Evolutionary conservation across 495 filamentous ascomycete genomes (phyloP), one percentile per base, ranked within the genome.

Genomic region (Hypoxylon intermedium): DNA sequence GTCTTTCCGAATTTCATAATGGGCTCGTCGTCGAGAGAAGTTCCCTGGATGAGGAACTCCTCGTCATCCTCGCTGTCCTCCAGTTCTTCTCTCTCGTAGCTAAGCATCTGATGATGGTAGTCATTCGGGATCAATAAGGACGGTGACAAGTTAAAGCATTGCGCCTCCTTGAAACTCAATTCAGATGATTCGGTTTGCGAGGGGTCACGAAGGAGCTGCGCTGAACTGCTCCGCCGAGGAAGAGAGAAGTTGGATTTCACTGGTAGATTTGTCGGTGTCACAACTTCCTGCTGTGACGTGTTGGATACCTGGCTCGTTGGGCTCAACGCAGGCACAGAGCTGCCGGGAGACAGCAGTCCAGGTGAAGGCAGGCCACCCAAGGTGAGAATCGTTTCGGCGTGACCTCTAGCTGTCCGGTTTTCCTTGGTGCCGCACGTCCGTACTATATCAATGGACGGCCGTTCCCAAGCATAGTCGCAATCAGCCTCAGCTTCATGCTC

Each of bases 391-490:
- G 69, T 67, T 24, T 69, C 55, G 9, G 66, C 60, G 30, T 69
- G 60, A 34, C 67, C 57, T 1, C 67, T 65, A 0, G 68, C 58
- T 4, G 69, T 69, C 0, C 56, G 60, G 16, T 54, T 21, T n/a
- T 56, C 44, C 15, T 69, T 19, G 4, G 46, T 38, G 9, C 71
- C 72, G 16, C 43, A 44, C 16, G 72, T 72, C 7, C 75, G 73
- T 46, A 57, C 65, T 21, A 74, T 58, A 38, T 82, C 79, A 37
- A 76, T 53, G 1, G 79, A 82, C 7, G 77, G 72, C 9, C 85
- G 82, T 41, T 87, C 82, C 92, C 92, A 97, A 56, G 94, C 89
- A 60, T 92, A 97, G 62, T 97, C 85, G 67, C 89, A 97, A 63
- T 92, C 85, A 1, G 92, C 91, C 72, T 97, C 93, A 6, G 89